Conservation (phyloP, 2,329 filamentous ascomycete species). For the Mycogone perniciosa region DNA sequence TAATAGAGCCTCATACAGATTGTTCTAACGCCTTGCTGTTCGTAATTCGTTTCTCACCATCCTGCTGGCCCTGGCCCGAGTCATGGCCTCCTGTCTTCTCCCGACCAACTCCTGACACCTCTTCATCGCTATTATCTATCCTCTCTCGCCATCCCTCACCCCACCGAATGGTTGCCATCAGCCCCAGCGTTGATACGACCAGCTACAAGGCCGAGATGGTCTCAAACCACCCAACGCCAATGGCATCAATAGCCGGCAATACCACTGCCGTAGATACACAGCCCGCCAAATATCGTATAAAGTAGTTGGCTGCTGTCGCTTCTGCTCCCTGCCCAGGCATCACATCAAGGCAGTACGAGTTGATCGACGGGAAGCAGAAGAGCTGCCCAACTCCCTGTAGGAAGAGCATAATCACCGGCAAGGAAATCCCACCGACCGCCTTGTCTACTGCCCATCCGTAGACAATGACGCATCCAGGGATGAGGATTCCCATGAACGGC, state of each 20-base stretch:
- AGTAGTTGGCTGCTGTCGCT: constrained; percentile 75
- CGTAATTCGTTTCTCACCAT: too few species aligned
- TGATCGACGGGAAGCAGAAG: constrained; percentile 68
- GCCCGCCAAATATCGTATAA: constrained; percentile 69
- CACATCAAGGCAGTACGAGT: constrained; percentile 78
- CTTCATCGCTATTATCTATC: constrained; percentile 22
- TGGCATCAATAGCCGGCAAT: constrained; percentile 63
- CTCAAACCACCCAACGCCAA: constrained; percentile 77
- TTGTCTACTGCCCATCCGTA: constrained; percentile 50
- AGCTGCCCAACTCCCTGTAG: constrained; percentile 67
- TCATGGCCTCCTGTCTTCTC: neutral
- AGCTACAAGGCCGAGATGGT: constrained; percentile 49
- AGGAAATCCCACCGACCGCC: constrained; percentile 43
- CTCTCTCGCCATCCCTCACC: constrained; percentile 35
- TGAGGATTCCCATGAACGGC: constrained; percentile 48
- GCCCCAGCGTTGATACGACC: constrained; percentile 29
- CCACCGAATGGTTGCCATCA: constrained; percentile 33
- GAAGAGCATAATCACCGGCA: constrained; percentile 69
- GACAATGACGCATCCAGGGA: constrained; percentile 58
- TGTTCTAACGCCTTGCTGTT: too few species aligned
- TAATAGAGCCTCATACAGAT: too few species aligned
- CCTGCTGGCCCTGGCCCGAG: too few species aligned
- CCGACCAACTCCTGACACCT: neutral
- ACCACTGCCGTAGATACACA: constrained; percentile 65
- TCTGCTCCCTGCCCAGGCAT: constrained; percentile 64